Base-by-base conservation (phyloP, 2,329 filamentous ascomycete species). In the Fragosphaeria purpurea region DNA sequence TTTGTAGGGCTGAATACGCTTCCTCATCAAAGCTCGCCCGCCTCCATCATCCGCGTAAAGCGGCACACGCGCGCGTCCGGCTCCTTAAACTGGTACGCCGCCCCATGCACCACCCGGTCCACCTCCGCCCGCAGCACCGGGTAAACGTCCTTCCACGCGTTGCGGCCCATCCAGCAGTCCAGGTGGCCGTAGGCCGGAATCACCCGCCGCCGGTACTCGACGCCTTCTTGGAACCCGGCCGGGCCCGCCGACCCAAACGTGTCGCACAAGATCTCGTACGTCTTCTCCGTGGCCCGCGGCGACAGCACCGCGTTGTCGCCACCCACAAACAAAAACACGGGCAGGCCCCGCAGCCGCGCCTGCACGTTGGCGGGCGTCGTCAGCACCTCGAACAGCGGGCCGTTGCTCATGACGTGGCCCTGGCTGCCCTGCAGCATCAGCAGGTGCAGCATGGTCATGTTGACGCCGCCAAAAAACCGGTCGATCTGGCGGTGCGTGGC, bases 401-500 rank as follows among this genome's bases (percentile, higher is more conserved):
- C 70, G 59, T 82, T 81, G 50, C 64, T 65, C 59, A 76, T 77
- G 31, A 75, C 75, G 52, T 69, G 63, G 13, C 76, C 77, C 6
- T 68, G 62, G 53, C 57, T 60, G 6, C 80, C 80, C 66, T 77
- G 75, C 38, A 65, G 66, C 71, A 81, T 80, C 9, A 84, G 70
- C 51, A 80, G 66, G 38, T 71, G 61, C 46, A 83, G 68, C 53
- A 76, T 65, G 1, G 69, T 71, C 76, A 82, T 82, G 61, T 76
- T 79, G 48, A 80, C 74, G 49, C 81, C 81, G 57, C 76, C 76
- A 51, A 85, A 77, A 64, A 83, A 79, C 35, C 74, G 71, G 61
- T 79, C 73, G 44, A 83, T 74, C 59, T 81, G 74, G 0, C 72
- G 66, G 63, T 85, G 82, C 2, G 82, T 85, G 4, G 75, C 78